Evolutionary conservation across 352 stramenopile genomes (phyloP), one percentile per base, ranked within the genome.

Genomic region (Globisporangium abappressorium): DNA sequence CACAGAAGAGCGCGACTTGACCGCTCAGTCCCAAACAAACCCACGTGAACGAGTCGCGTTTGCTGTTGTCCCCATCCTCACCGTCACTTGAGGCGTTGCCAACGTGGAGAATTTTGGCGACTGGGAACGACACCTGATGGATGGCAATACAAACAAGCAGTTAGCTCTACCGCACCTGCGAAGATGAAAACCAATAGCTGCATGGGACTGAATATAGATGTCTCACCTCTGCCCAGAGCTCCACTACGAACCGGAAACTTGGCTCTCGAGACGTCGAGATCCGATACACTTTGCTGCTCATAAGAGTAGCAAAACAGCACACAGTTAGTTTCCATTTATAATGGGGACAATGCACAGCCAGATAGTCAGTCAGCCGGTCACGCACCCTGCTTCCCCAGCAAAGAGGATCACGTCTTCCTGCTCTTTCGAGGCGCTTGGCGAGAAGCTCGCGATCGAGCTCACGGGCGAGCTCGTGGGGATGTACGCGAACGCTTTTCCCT

Each of bases 311-410:
- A 8, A 49, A 22, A 49, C 41, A 49, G 4, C 4, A 49, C 5
- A 49, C 41, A 4, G 41, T 49, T 49, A 49, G 15, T n/a, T 49
- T 49, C 41, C 5, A n/a, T 49, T 15, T n/a, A 49, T 14, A 12
- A 41, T 7, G 20, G 11, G 20, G 6, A 1, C 47, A 38, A 58
- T 7, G 0, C 26, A 7, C 18, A 43, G 1, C 18, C 15, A 46
- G 3, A 36, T 9, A 18, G 18, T 26, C 4, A 61, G n/a, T 1
- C 6, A 18, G 8, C 2, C 51, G 20, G 24, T 15, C 18, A 18
- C 47, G 15, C 30, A 88, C 80, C 80, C 80, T 73, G 81, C 78
- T 55, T 89, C 78, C 14, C 78, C 80, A 20, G 76, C 71, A 26
- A 64, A 77, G 24, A 88, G 55, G 18, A 88, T 67, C 11, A 78